Evolutionary conservation across 1,284 basidiomycete genomes (phyloP).

Genomic region (Cerrena zonata): DNA sequence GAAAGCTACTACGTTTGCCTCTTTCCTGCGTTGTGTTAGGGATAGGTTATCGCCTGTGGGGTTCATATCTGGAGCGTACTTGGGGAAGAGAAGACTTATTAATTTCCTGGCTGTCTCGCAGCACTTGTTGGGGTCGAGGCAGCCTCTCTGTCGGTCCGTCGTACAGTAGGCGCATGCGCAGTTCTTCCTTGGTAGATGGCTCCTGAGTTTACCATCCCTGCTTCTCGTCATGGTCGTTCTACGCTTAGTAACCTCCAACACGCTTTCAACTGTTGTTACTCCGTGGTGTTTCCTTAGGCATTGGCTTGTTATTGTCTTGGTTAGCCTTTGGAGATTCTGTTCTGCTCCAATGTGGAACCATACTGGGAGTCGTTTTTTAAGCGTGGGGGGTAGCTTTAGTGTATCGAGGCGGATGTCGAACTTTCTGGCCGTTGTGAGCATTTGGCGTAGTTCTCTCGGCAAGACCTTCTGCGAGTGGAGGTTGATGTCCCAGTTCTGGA

Average conservation of each 20-base stretch:
- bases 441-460: background rate
- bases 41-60: too few species aligned
- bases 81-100: too few species aligned
- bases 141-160: background rate
- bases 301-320: too few species aligned
- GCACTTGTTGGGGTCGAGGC: too few species aligned
- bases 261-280: background rate
- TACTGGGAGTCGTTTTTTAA: slow-evolving; percentile 15
- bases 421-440: slow-evolving; percentile 9
- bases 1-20: background rate
- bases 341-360: slow-evolving; percentile 22
- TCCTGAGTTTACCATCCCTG: background rate
- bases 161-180: background rate
- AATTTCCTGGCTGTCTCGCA: too few species aligned
- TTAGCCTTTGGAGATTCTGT: too few species aligned
- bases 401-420: slow-evolving; percentile 11
- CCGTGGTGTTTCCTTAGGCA: background rate
- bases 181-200: background rate
- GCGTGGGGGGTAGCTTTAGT: slow-evolving; percentile 4
- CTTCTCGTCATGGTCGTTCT: too few species aligned
- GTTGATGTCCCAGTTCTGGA: slow-evolving; percentile 17
- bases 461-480: background rate
- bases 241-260: background rate
- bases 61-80: too few species aligned
- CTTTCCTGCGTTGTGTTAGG: too few species aligned